These are phyloP conservation scores for Noccaea bulbosa DNA, from an alignment of 345 rosid species.

Conservation along the genomic window DNA sequence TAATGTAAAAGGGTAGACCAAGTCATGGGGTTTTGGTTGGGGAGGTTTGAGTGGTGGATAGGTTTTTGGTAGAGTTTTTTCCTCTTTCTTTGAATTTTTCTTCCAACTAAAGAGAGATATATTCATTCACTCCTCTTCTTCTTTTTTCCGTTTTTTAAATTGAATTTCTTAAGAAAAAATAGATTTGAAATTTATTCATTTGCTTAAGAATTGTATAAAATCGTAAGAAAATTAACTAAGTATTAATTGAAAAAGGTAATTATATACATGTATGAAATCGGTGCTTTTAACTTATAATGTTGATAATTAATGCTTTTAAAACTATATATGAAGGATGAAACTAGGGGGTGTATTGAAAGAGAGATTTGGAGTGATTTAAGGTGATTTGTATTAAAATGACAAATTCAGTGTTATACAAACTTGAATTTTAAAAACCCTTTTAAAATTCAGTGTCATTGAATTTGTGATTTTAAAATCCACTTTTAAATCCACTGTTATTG, in stretches of 20 bases:
- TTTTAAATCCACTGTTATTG: no score
- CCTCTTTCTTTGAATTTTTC: conserved; percentile 13
- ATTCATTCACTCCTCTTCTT: neutral
- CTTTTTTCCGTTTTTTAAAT: neutral
- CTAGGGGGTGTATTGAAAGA: no score
- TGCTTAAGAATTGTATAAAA: neutral
- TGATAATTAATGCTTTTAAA: conserved; percentile 5
- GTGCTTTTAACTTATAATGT: neutral
- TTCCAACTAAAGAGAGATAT: conserved; percentile 8
- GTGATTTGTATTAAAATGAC: no score
- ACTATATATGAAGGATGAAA: conserved; percentile 12
- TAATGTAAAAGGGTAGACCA: conserved; percentile 33
- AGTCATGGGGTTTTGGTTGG: conserved; percentile 48
- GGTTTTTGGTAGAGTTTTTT: conserved; percentile 39
- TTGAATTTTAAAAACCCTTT: no score
- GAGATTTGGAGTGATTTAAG: no score
- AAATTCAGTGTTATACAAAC: no score
- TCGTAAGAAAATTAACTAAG: neutral
- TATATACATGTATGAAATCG: neutral
- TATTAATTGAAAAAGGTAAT: conserved; percentile 1
- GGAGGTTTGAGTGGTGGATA: conserved; percentile 44
- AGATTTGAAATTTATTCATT: neutral
- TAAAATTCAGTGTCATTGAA: no score
- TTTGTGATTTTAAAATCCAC: no score
- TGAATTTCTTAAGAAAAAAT: neutral